These are phyloP conservation scores for Ailanthus altissimus DNA, from an alignment of 345 rosid genomes.

Conservation along the genomic window DNA sequence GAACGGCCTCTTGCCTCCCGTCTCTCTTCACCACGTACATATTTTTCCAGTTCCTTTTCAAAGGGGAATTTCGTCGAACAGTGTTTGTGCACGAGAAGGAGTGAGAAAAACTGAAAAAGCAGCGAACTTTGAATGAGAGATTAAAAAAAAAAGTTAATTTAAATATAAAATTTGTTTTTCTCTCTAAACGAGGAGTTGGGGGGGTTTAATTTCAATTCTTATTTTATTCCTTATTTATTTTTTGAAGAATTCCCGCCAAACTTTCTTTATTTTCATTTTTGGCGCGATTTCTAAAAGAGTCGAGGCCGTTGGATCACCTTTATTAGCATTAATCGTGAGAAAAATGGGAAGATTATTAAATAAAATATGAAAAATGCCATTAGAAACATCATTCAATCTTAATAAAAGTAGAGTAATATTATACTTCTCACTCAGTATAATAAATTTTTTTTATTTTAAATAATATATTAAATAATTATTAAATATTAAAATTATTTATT, in stretches of 20 bases:
- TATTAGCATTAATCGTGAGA: no score
- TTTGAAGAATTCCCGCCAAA: slow-evolving; percentile 36
- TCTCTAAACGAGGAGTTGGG: slow-evolving; percentile 8
- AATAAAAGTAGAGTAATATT: no score
- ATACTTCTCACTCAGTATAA: no score
- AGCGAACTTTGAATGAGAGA: not conserved
- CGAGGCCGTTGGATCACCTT: not conserved
- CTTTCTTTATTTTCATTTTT: not conserved
- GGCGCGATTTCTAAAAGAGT: not conserved
- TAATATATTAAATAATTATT: no score
- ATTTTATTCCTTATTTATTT: not conserved
- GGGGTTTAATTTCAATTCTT: slow-evolving; percentile 7
- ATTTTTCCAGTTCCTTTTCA: not conserved
- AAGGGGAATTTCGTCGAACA: slow-evolving; percentile 40
- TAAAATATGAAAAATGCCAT: no score
- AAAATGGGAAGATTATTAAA: no score
- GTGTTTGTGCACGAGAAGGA: slow-evolving; percentile 10
- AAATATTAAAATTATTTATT: no score
- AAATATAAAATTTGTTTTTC: slow-evolving; percentile 17
- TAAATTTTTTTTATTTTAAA: no score
- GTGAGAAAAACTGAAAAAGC: not conserved
- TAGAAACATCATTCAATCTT: no score
- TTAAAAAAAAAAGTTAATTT: no score
- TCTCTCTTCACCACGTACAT: slow-evolving; percentile 97
- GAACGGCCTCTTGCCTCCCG: slow-evolving; percentile 86